Percentiles rank a stretch among this genome's conserved stretches.
Evolutionary conservation across 768 basidiomycete species (phyloP).

Genomic region (Leccinellum rugosiceps): DNA sequence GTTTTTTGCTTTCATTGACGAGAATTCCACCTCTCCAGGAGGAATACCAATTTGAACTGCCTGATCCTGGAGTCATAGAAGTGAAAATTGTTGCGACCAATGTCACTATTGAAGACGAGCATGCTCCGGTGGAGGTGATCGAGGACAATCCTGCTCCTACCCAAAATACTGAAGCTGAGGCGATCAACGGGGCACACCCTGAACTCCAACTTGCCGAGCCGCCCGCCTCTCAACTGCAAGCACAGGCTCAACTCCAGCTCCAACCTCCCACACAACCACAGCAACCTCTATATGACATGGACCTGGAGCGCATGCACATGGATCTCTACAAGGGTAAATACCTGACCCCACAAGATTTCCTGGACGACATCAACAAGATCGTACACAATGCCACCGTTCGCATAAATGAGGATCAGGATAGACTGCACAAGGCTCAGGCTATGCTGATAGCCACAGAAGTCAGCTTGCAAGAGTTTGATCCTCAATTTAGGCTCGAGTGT

Average conservation of each 20-base stretch:
- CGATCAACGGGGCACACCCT: slow-evolving; percentile 37
- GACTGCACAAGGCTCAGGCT: slow-evolving; percentile 77
- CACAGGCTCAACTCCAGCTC: slow-evolving; percentile 34
- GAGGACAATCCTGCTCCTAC: slow-evolving; percentile 25
- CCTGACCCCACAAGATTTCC: slow-evolving; percentile 83
- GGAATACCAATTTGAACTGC: slow-evolving; percentile 61
- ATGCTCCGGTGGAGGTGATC: slow-evolving; percentile 44
- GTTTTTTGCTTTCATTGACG: slow-evolving; percentile 9
- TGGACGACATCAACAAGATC: slow-evolving; percentile 78
- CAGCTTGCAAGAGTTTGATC: slow-evolving; percentile 83
- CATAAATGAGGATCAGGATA: slow-evolving; percentile 63
- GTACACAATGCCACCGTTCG: slow-evolving; percentile 68
- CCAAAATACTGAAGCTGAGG: slow-evolving; percentile 32
- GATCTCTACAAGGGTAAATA: slow-evolving; percentile 84
- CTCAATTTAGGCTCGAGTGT: slow-evolving; percentile 75
- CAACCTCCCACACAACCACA: slow-evolving; percentile 36
- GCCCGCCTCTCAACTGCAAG: slow-evolving; percentile 34
- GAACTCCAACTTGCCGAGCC: slow-evolving; percentile 18
- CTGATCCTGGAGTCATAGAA: slow-evolving; percentile 24
- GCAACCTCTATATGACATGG: slow-evolving; percentile 73
- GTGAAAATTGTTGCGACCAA: slow-evolving; percentile 37
- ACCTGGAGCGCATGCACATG: slow-evolving; percentile 86
- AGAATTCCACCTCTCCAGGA: slow-evolving; percentile 44
- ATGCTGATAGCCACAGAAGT: slow-evolving; percentile 87
- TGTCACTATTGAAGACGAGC: slow-evolving; percentile 37